Evolutionary conservation across 169 alveolate species (phyloP).

Genomic region (Neospora caninum): DNA sequence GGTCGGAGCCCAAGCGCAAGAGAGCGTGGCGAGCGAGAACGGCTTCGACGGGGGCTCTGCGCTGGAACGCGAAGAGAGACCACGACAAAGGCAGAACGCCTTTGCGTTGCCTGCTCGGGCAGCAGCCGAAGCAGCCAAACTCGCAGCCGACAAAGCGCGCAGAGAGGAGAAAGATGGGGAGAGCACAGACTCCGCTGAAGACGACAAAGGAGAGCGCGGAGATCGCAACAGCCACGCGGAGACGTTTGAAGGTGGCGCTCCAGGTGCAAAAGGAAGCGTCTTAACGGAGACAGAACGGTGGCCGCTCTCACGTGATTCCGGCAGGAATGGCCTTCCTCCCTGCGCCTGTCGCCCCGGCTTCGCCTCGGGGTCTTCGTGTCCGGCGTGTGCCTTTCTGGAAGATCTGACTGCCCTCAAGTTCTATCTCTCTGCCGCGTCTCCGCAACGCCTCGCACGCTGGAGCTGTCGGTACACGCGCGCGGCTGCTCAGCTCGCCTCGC

Average conservation of each 20-base stretch:
- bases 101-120: background rate
- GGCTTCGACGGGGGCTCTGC: too few species aligned
- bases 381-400: background rate
- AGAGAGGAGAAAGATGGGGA: background rate
- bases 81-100: too few species aligned
- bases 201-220: background rate
- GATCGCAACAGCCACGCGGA: background rate
- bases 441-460: background rate
- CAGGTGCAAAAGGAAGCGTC: background rate
- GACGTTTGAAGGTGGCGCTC: too few species aligned
- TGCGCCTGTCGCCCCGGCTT: background rate
- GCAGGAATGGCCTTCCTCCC: background rate
- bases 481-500: background rate
- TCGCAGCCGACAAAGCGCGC: background rate
- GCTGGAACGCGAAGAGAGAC: too few species aligned
- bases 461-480: background rate
- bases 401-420: background rate
- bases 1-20: too few species aligned
- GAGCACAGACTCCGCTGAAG: background rate
- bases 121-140: background rate
- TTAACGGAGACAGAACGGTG: background rate
- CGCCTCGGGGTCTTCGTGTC: background rate
- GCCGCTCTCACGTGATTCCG: too few species aligned
- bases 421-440: background rate
- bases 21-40: too few species aligned